phyloP scores from a whole-genome alignment of 1,139 yeast genomes.

The Debaryomycetaceae sp. region DNA sequence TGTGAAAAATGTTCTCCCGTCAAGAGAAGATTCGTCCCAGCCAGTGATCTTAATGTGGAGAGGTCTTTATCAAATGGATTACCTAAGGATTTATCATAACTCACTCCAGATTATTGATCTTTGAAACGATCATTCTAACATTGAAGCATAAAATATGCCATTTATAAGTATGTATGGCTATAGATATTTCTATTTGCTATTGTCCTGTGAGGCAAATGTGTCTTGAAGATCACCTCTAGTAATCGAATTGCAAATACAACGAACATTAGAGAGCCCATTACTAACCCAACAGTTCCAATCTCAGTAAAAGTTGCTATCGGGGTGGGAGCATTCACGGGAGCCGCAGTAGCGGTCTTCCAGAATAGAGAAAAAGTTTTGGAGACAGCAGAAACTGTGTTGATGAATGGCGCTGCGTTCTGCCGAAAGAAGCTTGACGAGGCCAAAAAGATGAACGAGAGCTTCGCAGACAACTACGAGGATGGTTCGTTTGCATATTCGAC shows the following conservation, averaged over 20 bases:
- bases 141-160: slow-evolving; percentile 4
- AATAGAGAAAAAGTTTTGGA: slow-evolving; percentile 33
- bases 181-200: background rate
- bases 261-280: background rate
- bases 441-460: slow-evolving; percentile 17
- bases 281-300: slow-evolving; percentile 26
- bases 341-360: slow-evolving; percentile 32
- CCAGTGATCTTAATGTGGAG: too few relatives aligned
- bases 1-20: too few relatives aligned
- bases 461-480: slow-evolving; percentile 27
- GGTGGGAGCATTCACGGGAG: slow-evolving; percentile 39
- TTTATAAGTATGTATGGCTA: slow-evolving; percentile 6
- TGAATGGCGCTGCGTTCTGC: slow-evolving; percentile 35
- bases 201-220: background rate
- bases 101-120: too few relatives aligned
- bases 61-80: too few relatives aligned
- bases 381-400: slow-evolving; percentile 29
- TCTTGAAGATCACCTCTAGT: background rate
- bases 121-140: too few relatives aligned
- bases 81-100: too few relatives aligned
- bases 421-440: slow-evolving; percentile 22
- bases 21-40: too few relatives aligned
- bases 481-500: slow-evolving; percentile 14
- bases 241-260: background rate
- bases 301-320: slow-evolving; percentile 38